phyloP scores from a whole-genome alignment of 129 eudicot species.

The Flaveria sonorensis region DNA sequence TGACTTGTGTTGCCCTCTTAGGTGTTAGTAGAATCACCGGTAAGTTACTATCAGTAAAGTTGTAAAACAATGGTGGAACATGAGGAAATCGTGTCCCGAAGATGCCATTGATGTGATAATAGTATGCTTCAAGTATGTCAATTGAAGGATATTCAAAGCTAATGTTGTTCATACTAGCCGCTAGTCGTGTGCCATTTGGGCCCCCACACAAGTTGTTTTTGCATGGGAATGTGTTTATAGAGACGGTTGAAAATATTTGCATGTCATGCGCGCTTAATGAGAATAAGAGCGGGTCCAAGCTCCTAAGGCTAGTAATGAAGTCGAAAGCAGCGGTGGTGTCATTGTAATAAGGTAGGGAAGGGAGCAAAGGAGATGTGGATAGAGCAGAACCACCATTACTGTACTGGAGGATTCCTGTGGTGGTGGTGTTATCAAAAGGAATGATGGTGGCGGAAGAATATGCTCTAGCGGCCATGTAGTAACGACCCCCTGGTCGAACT shows the following conservation, averaged over 20 bases:
- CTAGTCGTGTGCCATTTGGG: slow-evolving; percentile 61
- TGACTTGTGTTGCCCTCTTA: slow-evolving; percentile 42
- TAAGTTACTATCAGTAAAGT: slow-evolving; percentile 42
- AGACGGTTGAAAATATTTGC: slow-evolving; percentile 38
- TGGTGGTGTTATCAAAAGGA: slow-evolving; percentile 50
- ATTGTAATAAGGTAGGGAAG: slow-evolving; percentile 50
- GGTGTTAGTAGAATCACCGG: slow-evolving; percentile 39
- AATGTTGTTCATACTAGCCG: slow-evolving; percentile 67
- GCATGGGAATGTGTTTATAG: slow-evolving; percentile 56
- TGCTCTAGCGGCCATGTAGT: slow-evolving; percentile 63
- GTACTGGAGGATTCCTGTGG: slow-evolving; percentile 49
- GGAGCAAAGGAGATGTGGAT: slow-evolving; percentile 25
- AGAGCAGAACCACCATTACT: neutral
- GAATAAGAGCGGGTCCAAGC: slow-evolving; percentile 40
- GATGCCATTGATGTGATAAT: slow-evolving; percentile 46
- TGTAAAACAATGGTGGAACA: slow-evolving; percentile 49
- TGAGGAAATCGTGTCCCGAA: slow-evolving; percentile 51
- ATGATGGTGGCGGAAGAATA: slow-evolving; percentile 10
- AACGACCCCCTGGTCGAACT: slow-evolving; percentile 21
- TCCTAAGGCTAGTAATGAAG: slow-evolving; percentile 41
- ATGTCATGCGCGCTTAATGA: slow-evolving; percentile 28
- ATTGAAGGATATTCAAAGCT: slow-evolving; percentile 48
- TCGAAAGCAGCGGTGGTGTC: slow-evolving; percentile 45
- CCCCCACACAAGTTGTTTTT: slow-evolving; percentile 44
- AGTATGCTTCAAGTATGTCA: slow-evolving; percentile 63